Percentiles rank a stretch among this genome's conserved stretches.
These are phyloP conservation scores for Casuarina glauca DNA, from an alignment of 306 rosid species.

Conservation along the genomic window DNA sequence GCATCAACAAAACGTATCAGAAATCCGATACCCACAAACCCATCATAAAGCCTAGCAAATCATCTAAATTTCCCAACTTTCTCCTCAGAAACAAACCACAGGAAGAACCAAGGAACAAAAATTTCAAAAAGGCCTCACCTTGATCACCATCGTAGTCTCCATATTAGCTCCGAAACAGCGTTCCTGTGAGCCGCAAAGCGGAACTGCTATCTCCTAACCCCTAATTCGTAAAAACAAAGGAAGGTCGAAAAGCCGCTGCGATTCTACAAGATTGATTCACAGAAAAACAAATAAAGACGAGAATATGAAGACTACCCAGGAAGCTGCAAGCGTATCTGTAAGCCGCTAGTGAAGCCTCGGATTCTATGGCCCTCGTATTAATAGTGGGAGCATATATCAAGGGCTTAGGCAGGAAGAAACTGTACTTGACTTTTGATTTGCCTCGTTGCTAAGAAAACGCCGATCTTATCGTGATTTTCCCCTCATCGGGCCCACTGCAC, in stretches of 20 bases:
- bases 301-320: background rate
- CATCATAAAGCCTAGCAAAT: background rate
- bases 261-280: background rate
- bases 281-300: background rate
- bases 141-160: conserved; percentile 68
- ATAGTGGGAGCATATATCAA: background rate
- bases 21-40: background rate
- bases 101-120: background rate
- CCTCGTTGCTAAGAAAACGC: no score
- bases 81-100: background rate
- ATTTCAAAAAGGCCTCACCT: conserved; percentile 50
- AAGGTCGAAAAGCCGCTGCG: background rate
- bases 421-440: no score
- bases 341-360: conserved; percentile 35
- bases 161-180: conserved; percentile 48
- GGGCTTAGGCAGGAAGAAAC: conserved; percentile 60
- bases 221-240: conserved; percentile 9
- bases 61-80: background rate
- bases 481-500: no score
- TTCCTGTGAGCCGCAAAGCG: background rate
- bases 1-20: background rate
- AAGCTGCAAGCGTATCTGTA: conserved; percentile 32
- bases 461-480: no score
- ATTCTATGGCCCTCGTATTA: background rate
- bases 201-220: conserved; percentile 30